Evolutionary conservation across 768 basidiomycete genomes (phyloP).

Genomic region (Hericium alpestre): DNA sequence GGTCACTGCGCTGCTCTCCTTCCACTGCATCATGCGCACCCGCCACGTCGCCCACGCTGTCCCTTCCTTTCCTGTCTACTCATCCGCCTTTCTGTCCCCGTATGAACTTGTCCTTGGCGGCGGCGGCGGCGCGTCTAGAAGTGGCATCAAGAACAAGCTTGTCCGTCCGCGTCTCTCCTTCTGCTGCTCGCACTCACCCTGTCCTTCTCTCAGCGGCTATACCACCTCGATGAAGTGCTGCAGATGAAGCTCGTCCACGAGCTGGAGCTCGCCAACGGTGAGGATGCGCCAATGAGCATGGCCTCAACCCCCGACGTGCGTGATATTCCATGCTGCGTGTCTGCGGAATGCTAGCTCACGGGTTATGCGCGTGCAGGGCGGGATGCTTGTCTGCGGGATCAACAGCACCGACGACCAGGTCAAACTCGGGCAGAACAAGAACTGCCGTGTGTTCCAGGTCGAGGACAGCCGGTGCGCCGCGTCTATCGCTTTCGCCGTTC

Average conservation of each 20-base stretch:
- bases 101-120: slow-evolving; percentile 74
- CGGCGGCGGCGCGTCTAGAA: slow-evolving; percentile 77
- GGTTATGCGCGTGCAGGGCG: slow-evolving; percentile 28
- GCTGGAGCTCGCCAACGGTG: slow-evolving; percentile 64
- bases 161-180: slow-evolving; percentile 32
- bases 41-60: slow-evolving; percentile 71
- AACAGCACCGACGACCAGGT: slow-evolving; percentile 65
- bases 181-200: background rate
- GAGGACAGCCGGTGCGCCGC: slow-evolving; percentile 42
- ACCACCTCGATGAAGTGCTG: slow-evolving; percentile 44
- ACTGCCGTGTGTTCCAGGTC: slow-evolving; percentile 66
- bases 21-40: slow-evolving; percentile 52
- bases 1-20: background rate
- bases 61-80: slow-evolving; percentile 81
- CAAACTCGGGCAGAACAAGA: slow-evolving; percentile 62
- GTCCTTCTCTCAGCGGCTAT: slow-evolving; percentile 46
- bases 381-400: slow-evolving; percentile 65
- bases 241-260: slow-evolving; percentile 52
- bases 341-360: background rate
- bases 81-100: slow-evolving; percentile 68
- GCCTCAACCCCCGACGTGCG: slow-evolving; percentile 53
- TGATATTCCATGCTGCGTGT: background rate
- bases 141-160: slow-evolving; percentile 90
- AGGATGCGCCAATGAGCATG: slow-evolving; percentile 98
- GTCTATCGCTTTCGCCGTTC: background rate